Conservation (phyloP, 2,329 filamentous ascomycete species). For the Leptographium wingfieldii region DNA sequence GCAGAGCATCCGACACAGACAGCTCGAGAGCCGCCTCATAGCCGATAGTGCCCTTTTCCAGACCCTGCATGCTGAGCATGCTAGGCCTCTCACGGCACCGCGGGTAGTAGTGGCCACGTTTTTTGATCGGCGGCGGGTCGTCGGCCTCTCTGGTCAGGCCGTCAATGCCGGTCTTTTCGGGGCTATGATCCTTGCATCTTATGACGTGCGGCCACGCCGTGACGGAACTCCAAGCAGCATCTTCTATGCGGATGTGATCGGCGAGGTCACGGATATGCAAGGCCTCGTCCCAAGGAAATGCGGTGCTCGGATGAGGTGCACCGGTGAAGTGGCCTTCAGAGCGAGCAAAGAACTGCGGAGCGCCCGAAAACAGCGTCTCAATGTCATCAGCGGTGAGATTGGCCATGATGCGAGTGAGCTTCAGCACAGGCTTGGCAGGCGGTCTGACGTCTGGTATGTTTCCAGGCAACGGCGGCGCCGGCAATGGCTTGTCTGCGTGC, state of each 20-base stretch:
- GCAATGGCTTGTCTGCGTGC: conserved; percentile 44
- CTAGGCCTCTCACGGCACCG: conserved; percentile 50
- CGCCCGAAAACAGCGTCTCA: conserved; percentile 62
- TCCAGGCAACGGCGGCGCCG: conserved; percentile 35
- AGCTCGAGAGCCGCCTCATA: conserved; percentile 57
- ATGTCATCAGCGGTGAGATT: conserved; percentile 46
- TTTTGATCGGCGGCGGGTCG: conserved; percentile 28
- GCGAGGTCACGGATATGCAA: conserved; percentile 49
- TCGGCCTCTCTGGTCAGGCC: background rate
- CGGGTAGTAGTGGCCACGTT: conserved; percentile 44
- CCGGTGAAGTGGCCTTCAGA: conserved; percentile 46
- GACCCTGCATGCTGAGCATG: conserved; percentile 60
- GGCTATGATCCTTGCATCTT: conserved; percentile 19
- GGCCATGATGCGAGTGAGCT: conserved; percentile 45
- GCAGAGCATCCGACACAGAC: conserved; percentile 49
- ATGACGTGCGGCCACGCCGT: conserved; percentile 53
- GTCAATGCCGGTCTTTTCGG: background rate
- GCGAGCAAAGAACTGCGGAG: conserved; percentile 56
- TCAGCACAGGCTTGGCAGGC: conserved; percentile 32
- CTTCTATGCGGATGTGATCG: conserved; percentile 51
- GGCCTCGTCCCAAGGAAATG: conserved; percentile 55
- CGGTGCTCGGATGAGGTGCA: conserved; percentile 48
- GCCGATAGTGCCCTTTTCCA: conserved; percentile 59
- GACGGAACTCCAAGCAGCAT: conserved; percentile 49
- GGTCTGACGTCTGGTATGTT: conserved; percentile 27